A percentile compares a stretch with the other conserved stretches of the same genome.
These are phyloP conservation scores for Ophiostoma himal-ulmi DNA, from an alignment of 2,329 filamentous ascomycete genomes.

Conservation along the genomic window DNA sequence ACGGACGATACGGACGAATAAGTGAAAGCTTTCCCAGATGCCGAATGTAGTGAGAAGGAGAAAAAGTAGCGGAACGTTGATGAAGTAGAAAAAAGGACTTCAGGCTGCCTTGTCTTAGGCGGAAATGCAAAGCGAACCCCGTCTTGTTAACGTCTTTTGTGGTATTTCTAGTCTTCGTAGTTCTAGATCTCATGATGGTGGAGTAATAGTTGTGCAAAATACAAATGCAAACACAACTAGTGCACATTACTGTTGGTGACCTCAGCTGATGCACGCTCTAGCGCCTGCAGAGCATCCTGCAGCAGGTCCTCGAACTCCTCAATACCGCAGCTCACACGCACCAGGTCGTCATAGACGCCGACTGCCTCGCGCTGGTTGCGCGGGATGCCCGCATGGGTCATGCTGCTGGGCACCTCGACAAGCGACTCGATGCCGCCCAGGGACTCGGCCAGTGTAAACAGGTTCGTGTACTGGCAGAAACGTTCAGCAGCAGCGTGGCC, in stretches of 20 bases:
- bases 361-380: slow-evolving; percentile 83
- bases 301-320: slow-evolving; percentile 84
- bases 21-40: background rate
- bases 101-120: background rate
- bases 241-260: slow-evolving; percentile 2
- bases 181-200: background rate
- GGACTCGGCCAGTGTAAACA: slow-evolving; percentile 91
- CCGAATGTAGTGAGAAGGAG: background rate
- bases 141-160: background rate
- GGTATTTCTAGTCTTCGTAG: background rate
- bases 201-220: background rate
- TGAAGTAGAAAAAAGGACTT: background rate
- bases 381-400: slow-evolving; percentile 97
- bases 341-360: slow-evolving; percentile 90
- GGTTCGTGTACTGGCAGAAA: slow-evolving; percentile 82
- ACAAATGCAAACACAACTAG: background rate
- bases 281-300: slow-evolving; percentile 70
- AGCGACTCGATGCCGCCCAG: slow-evolving; percentile 85
- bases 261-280: slow-evolving; percentile 59
- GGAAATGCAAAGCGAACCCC: background rate
- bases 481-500: slow-evolving; percentile 79
- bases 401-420: slow-evolving; percentile 85
- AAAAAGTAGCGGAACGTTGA: background rate
- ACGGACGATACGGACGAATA: background rate
- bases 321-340: slow-evolving; percentile 87